Conservation (phyloP, 1,139 yeast genomes). For the Taphrina confusa region DNA sequence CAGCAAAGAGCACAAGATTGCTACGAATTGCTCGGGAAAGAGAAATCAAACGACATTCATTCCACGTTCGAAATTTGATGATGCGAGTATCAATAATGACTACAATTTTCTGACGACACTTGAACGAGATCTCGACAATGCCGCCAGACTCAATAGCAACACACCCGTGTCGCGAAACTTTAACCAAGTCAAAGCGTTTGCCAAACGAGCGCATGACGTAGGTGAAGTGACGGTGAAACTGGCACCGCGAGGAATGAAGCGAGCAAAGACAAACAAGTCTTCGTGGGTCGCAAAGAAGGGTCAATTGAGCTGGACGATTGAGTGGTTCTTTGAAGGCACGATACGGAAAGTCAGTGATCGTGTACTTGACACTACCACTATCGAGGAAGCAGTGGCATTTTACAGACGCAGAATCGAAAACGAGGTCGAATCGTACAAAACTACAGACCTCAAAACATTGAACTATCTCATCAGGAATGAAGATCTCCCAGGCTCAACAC, state of each 20-base stretch:
- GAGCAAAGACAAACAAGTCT: conserved; percentile 66
- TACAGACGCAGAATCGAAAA: background rate
- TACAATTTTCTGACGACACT: conserved; percentile 70
- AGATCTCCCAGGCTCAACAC: conserved; percentile 1
- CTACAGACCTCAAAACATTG: background rate
- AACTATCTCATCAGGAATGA: conserved; percentile 1
- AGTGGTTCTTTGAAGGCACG: conserved; percentile 43
- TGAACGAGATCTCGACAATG: conserved; percentile 63
- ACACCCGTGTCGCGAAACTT: conserved; percentile 40
- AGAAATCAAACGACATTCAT: conserved; percentile 65
- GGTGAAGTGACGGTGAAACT: conserved; percentile 57
- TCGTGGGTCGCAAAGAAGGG: conserved; percentile 69
- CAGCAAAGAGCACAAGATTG: conserved; percentile 67
- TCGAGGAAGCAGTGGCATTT: conserved; percentile 7
- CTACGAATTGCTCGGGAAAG: conserved; percentile 65
- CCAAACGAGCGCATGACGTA: conserved; percentile 42
- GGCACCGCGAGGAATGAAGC: conserved; percentile 75
- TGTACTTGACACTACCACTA: conserved; percentile 19
- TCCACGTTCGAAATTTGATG: conserved; percentile 49
- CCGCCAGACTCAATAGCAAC: conserved; percentile 43
- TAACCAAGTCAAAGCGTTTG: conserved; percentile 30
- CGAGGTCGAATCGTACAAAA: conserved; percentile 1
- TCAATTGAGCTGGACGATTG: conserved; percentile 75
- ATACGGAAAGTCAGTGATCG: conserved; percentile 16
- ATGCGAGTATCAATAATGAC: conserved; percentile 67